These are phyloP conservation scores for Mrakia frigida DNA, from an alignment of 768 basidiomycete species.

Conservation along the genomic window DNA sequence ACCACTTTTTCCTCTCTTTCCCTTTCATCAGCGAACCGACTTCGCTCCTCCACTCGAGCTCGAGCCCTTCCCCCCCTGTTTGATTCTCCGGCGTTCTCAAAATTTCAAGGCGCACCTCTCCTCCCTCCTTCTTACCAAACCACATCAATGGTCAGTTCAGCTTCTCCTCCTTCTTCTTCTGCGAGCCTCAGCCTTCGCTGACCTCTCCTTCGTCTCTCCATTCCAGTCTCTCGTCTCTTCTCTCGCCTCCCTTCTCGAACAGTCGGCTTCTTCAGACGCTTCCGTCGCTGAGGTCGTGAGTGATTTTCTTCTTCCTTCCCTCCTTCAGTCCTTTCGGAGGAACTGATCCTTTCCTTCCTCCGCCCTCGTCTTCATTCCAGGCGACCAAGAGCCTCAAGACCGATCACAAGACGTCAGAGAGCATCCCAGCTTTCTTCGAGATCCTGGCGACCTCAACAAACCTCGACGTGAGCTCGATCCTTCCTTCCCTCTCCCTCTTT, in stretches of 20 bases:
- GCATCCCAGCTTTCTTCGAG: conserved; percentile 83
- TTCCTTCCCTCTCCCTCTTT: conserved; percentile 3
- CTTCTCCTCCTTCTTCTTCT: too few relatives aligned
- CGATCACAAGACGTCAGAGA: conserved; percentile 82
- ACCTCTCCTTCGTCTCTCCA: not conserved
- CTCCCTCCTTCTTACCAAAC: too few relatives aligned
- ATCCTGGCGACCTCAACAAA: conserved; percentile 80
- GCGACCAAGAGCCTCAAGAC: conserved; percentile 86
- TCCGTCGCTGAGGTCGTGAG: not conserved
- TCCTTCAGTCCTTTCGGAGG: not conserved
- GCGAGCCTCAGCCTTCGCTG: not conserved
- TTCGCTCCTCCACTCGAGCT: too few relatives aligned
- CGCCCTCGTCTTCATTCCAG: conserved; percentile 51
- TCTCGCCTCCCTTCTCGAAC: not conserved
- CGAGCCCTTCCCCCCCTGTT: too few relatives aligned
- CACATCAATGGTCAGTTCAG: too few relatives aligned
- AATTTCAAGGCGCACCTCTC: too few relatives aligned
- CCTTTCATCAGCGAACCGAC: too few relatives aligned
- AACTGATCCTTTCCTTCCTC: too few relatives aligned
- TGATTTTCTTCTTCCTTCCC: not conserved
- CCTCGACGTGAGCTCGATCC: conserved; percentile 58
- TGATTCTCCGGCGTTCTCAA: too few relatives aligned
- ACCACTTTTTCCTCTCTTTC: too few relatives aligned
- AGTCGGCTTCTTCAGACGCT: conserved; percentile 2
- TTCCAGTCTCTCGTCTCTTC: conserved; percentile 4